These are phyloP conservation scores for Suillus cothurnatus DNA, from an alignment of 768 basidiomycete species.

Conservation along the genomic window DNA sequence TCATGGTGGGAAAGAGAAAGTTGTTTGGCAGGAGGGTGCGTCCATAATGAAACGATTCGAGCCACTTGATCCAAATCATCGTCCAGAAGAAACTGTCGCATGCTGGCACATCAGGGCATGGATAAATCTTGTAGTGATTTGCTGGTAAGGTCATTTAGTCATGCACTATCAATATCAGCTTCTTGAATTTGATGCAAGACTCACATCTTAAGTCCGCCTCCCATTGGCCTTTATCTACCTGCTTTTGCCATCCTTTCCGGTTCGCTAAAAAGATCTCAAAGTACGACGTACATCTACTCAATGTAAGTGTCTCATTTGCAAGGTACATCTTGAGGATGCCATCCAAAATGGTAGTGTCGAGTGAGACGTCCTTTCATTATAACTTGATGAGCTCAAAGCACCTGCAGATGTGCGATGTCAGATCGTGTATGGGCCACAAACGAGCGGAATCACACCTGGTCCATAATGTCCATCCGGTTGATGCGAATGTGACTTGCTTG, in stretches of 20 bases:
- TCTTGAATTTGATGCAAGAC: background rate
- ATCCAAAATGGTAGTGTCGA: constrained; percentile 1
- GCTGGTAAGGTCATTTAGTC: constrained; percentile 1
- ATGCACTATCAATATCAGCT: too few species aligned
- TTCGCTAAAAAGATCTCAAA: constrained; percentile 25
- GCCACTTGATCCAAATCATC: constrained; percentile 9
- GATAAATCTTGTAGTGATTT: constrained; percentile 7
- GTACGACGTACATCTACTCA: background rate
- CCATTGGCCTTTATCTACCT: constrained; percentile 27
- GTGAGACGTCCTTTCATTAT: constrained; percentile 23
- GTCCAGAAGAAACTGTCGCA: constrained; percentile 1
- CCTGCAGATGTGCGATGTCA: constrained; percentile 18
- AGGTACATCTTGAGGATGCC: constrained; percentile 2
- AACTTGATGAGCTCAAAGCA: too few species aligned
- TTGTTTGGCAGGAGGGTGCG: constrained; percentile 18
- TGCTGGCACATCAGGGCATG: background rate
- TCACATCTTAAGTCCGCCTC: constrained; percentile 19
- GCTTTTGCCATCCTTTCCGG: constrained; percentile 28
- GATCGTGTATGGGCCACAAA: too few species aligned
- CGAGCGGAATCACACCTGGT: background rate
- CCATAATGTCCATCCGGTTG: background rate
- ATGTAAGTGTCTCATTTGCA: constrained; percentile 7
- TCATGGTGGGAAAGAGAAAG: constrained; percentile 27
- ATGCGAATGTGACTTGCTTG: background rate
- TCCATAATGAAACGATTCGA: background rate